phyloP scores from a whole-genome alignment of 2,329 filamentous ascomycete species.

The Eutypella sp. region DNA sequence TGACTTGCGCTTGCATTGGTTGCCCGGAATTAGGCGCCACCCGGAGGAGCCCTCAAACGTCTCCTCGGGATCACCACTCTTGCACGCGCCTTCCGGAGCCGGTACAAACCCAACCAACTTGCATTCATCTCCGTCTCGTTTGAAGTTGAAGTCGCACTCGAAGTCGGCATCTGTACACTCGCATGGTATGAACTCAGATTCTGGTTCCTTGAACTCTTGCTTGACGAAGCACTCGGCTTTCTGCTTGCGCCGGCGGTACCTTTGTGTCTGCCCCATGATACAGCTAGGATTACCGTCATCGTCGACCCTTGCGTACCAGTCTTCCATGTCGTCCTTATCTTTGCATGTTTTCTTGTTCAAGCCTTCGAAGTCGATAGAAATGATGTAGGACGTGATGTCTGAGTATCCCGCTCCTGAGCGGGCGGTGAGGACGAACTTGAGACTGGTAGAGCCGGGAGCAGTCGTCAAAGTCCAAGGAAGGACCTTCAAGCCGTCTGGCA shows the following conservation, averaged over 20 bases:
- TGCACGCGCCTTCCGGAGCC: constrained; percentile 69
- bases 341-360: constrained; percentile 77
- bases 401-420: constrained; percentile 46
- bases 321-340: constrained; percentile 74
- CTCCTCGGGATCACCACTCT: constrained; percentile 56
- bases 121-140: constrained; percentile 65
- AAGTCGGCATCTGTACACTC: constrained; percentile 81
- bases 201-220: constrained; percentile 74
- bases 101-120: constrained; percentile 56
- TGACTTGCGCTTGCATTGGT: constrained; percentile 59
- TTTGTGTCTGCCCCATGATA: constrained; percentile 94
- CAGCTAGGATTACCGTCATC: constrained; percentile 77
- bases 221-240: constrained; percentile 85
- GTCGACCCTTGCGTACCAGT: constrained; percentile 81
- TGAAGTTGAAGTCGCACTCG: constrained; percentile 94
- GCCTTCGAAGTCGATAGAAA: constrained; percentile 77
- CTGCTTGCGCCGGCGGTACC: constrained; percentile 78
- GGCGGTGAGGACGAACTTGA: constrained; percentile 82
- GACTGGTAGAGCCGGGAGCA: constrained; percentile 84
- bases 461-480: constrained; percentile 74
- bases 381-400: constrained; percentile 51
- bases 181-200: constrained; percentile 67
- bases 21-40: constrained; percentile 85
- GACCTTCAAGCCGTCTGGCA: constrained; percentile 64
- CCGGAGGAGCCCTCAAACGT: constrained; percentile 83